Base-by-base conservation (phyloP, 257 asterid species). In the Phtheirospermum japonicum region DNA sequence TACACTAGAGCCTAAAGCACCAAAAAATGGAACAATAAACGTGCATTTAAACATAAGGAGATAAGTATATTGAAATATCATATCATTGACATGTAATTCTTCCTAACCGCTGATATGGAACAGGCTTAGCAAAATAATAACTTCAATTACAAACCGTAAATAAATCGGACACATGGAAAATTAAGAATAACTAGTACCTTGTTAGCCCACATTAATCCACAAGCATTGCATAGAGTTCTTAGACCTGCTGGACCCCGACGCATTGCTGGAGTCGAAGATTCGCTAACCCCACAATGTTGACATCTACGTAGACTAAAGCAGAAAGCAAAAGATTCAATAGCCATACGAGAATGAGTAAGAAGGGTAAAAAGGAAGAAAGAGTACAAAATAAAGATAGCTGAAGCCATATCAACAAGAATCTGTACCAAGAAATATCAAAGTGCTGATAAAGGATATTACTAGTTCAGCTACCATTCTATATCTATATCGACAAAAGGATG, bases 241-340 rank as follows among this genome's bases (percentile, higher is more conserved):
- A 79, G 83, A 56, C 83, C 81, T 34, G 64, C 64, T 37, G 83
- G 83, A 36, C 86, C 81, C 58, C 82, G 84, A 31, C 82, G 82
- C 87, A 78, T 81, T 7, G 79, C 80, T 53, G 84, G 87, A 70
- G 82, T 81, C 32, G 76, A 73, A 12, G 63, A 55, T 69, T 73
- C 84, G 37, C 63, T 60, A 53, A 74, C 64, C 57, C 87, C 87
- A 71, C 87, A 78, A 65, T 81, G 84, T 46, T 70, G 75, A 57
- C 82, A 81, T 53, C 64, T 62, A 23, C 63, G 67, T 26, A 67
- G 53, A 67, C 69, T 70, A 73, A 18, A 17, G 42, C 42, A 31
- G 65, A 61, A 59, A 68, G 10, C 10, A 7, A 16, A 34, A 56
- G 36, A 34, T 56, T 17, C 50, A 34, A 56, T 31, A 53, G 54